Conservation (phyloP, 2,329 filamentous ascomycete genomes). For the Tetracladium maxilliforme region DNA sequence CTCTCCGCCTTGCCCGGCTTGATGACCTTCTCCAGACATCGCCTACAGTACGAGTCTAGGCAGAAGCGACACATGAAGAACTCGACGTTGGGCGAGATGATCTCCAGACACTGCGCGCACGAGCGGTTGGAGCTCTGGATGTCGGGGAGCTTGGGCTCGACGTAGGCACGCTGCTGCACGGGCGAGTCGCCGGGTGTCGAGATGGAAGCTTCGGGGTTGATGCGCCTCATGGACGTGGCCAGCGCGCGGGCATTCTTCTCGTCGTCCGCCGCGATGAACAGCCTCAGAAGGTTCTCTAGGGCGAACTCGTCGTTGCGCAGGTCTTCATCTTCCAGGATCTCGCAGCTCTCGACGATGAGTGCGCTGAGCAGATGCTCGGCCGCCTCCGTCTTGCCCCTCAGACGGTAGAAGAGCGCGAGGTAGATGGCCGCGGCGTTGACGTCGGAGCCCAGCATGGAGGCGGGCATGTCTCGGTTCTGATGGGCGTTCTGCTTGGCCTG, state of each 20-base stretch:
- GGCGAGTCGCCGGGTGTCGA: too few species aligned
- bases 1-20: too few species aligned
- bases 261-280: conserved; percentile 22
- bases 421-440: conserved; percentile 25
- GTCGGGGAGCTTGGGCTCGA: too few species aligned
- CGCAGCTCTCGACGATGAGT: conserved; percentile 21
- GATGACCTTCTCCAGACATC: too few species aligned
- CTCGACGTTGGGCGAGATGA: too few species aligned
- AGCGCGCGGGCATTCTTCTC: conserved; percentile 19
- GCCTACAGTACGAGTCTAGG: too few species aligned
- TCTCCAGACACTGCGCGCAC: too few species aligned
- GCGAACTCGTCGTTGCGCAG: conserved; percentile 25
- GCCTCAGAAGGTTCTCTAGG: conserved; percentile 22
- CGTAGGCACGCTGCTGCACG: too few species aligned
- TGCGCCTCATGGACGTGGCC: conserved; percentile 21
- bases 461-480: conserved; percentile 22
- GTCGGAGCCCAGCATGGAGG: conserved; percentile 23
- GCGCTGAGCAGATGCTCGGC: conserved; percentile 14
- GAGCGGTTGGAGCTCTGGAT: too few species aligned
- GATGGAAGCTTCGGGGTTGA: too few species aligned
- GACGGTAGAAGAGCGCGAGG: conserved; percentile 20
- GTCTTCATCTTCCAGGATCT: conserved; percentile 23
- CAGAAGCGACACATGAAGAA: too few species aligned
- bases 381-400: conserved; percentile 12
- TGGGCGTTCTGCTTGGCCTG: conserved; percentile 20